phyloP scores from a whole-genome alignment of 805 yeast genomes.

The Yamadazyma takamatsuzukensis region DNA sequence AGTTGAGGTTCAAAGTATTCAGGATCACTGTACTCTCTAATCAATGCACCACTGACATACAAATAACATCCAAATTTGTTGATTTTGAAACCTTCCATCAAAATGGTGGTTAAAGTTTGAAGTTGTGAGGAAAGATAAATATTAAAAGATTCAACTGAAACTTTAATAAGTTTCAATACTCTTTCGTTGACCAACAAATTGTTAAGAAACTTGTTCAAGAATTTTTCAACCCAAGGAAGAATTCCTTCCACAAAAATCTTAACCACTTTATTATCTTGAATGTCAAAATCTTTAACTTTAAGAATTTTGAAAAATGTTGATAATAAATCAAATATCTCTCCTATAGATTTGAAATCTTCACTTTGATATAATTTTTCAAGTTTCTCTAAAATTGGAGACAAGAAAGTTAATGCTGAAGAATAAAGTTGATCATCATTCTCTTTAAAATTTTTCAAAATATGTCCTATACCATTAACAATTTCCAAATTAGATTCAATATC shows the following conservation, averaged over 20 bases:
- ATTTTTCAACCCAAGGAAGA: slow-evolving; percentile 54
- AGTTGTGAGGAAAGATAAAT: slow-evolving; percentile 56
- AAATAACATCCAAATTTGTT: slow-evolving; percentile 78
- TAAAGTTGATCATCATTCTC: slow-evolving; percentile 42
- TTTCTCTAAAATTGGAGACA: slow-evolving; percentile 58
- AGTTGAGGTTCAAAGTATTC: slow-evolving; percentile 8
- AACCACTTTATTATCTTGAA: slow-evolving; percentile 47
- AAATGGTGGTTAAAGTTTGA: slow-evolving; percentile 58
- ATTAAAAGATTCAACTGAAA: slow-evolving; percentile 60
- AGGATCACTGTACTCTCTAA: slow-evolving; percentile 68
- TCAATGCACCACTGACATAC: slow-evolving; percentile 84
- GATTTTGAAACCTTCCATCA: slow-evolving; percentile 65
- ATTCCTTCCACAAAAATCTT: slow-evolving; percentile 47
- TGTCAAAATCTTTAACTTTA: slow-evolving; percentile 40
- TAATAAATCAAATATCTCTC: slow-evolving; percentile 71
- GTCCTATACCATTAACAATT: slow-evolving; percentile 85
- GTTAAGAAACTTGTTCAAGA: slow-evolving; percentile 54
- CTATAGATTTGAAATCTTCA: slow-evolving; percentile 36
- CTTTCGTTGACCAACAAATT: slow-evolving; percentile 70
- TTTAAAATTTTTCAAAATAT: slow-evolving; percentile 65
- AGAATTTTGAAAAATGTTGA: slow-evolving; percentile 58
- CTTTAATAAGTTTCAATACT: slow-evolving; percentile 62
- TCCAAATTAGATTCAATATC: slow-evolving; percentile 72
- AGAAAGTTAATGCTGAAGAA: slow-evolving; percentile 56
- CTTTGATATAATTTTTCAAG: slow-evolving; percentile 26